These are phyloP conservation scores for Butyriboletus loyo DNA, from an alignment of 768 basidiomycete species.

Conservation along the genomic window DNA sequence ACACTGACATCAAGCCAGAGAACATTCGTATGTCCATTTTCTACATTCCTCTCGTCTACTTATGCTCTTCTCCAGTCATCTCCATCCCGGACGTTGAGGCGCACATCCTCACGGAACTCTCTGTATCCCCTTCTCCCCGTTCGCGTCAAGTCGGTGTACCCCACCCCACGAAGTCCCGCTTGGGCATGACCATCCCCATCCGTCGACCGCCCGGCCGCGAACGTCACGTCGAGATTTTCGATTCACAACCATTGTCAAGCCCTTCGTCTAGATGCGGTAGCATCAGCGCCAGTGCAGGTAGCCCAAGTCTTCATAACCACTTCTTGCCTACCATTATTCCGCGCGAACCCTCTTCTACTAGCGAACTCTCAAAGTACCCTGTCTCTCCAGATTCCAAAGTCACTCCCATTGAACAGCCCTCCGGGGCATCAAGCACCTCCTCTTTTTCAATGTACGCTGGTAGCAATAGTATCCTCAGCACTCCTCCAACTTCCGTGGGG, in stretches of 20 bases:
- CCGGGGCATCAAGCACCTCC: conserved; percentile 36
- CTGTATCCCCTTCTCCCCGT: conserved; percentile 64
- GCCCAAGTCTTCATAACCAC: conserved; percentile 16
- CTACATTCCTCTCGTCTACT: conserved; percentile 16
- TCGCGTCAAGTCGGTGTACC: conserved; percentile 83
- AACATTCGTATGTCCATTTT: conserved; percentile 74
- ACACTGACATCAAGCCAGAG: conserved; percentile 94
- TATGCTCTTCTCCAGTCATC: conserved; percentile 51
- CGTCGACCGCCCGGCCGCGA: conserved; percentile 45
- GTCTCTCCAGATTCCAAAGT: conserved; percentile 3
- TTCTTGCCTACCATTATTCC: conserved; percentile 9
- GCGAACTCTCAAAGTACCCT: conserved; percentile 20
- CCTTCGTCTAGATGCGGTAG: conserved; percentile 36
- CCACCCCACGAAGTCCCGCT: conserved; percentile 57
- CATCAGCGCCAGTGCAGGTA: conserved; percentile 29
- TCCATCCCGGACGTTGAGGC: conserved; percentile 78
- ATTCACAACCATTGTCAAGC: conserved; percentile 75
- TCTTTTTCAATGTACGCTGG: conserved; percentile 42
- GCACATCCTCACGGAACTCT: conserved; percentile 68
- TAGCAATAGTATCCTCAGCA: conserved; percentile 41
- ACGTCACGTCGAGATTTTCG: conserved; percentile 76
- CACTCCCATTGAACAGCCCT: conserved; percentile 12
- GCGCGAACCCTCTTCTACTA: conserved; percentile 16
- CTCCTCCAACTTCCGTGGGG: conserved; percentile 52
- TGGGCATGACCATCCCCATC: conserved; percentile 60